A percentile compares a stretch with the other conserved stretches of the same genome.
phyloP scores from a whole-genome alignment of 2,329 filamentous ascomycete species.

The Colletotrichum zoysiae region DNA sequence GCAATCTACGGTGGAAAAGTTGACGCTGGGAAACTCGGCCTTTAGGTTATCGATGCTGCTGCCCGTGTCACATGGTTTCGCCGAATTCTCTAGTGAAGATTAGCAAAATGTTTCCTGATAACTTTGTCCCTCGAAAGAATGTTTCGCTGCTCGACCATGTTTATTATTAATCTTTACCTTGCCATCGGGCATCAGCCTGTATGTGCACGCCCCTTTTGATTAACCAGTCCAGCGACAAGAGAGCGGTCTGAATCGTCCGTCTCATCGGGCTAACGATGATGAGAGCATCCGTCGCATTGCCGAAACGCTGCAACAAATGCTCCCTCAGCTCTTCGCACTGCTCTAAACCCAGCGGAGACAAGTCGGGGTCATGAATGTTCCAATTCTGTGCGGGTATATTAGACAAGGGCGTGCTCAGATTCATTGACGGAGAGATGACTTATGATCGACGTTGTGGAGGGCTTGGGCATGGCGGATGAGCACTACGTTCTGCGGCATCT shows the following conservation, averaged over 20 bases:
- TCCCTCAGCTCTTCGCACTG: conserved; percentile 62
- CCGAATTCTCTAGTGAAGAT: conserved; percentile 61
- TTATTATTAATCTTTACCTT: conserved; percentile 61
- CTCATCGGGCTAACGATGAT: conserved; percentile 75
- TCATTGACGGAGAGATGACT: conserved; percentile 48
- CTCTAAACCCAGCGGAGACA: conserved; percentile 62
- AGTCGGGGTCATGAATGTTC: conserved; percentile 61
- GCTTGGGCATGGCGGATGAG: conserved; percentile 90
- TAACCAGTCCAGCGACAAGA: conserved; percentile 69
- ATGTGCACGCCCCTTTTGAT: conserved; percentile 66
- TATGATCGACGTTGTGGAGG: conserved; percentile 66
- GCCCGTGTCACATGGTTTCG: conserved; percentile 73
- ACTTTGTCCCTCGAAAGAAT: conserved; percentile 56
- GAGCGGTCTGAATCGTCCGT: conserved; percentile 74
- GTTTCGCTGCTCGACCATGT: neutral
- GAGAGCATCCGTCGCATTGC: conserved; percentile 51
- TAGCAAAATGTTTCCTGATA: conserved; percentile 68
- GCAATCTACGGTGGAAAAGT: conserved; percentile 69
- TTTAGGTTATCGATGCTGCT: conserved; percentile 58
- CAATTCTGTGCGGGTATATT: conserved; percentile 57
- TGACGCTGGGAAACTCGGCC: conserved; percentile 65
- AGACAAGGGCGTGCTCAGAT: conserved; percentile 40
- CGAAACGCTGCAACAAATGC: conserved; percentile 56
- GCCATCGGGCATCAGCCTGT: conserved; percentile 72
- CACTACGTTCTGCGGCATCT: conserved; percentile 74